phyloP scores from a whole-genome alignment of 106 monocot species.

The Allium sativum region DNA sequence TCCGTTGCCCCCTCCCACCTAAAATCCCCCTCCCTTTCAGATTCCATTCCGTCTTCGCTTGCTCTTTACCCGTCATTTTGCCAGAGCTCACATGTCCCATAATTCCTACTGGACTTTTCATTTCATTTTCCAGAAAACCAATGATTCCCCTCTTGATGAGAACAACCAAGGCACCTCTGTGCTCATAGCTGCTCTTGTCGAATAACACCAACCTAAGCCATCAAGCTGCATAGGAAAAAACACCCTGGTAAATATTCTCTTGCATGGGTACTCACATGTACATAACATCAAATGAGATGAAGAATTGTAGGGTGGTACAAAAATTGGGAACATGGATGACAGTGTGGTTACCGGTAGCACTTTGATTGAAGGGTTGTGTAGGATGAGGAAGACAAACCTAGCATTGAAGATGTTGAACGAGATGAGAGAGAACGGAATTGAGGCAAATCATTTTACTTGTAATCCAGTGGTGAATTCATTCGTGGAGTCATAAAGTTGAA shows the following conservation, averaged over 20 bases:
- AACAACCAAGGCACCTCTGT: slow-evolving; percentile 13
- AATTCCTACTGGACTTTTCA: slow-evolving; percentile 35
- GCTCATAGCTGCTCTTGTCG: slow-evolving; percentile 62
- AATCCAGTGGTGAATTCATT: slow-evolving; percentile 76
- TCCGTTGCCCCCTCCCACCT: slow-evolving; percentile 40
- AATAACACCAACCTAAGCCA: slow-evolving; percentile 44
- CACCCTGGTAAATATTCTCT: slow-evolving; percentile 49
- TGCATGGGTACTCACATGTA: slow-evolving; percentile 55
- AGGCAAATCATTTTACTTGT: slow-evolving; percentile 37
- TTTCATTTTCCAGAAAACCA: slow-evolving; percentile 5
- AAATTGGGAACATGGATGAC: slow-evolving; percentile 15
- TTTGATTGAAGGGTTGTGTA: slow-evolving; percentile 64
- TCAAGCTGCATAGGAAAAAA: background rate
- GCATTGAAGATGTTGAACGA: slow-evolving; percentile 48
- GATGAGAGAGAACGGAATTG: slow-evolving; percentile 39
- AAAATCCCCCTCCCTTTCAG: slow-evolving; percentile 21
- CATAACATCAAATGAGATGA: slow-evolving; percentile 28
- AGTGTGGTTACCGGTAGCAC: slow-evolving; percentile 67
- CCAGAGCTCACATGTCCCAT: slow-evolving; percentile 30
- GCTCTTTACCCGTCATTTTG: slow-evolving; percentile 51
- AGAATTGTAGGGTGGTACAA: slow-evolving; percentile 45
- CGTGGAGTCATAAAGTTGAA: slow-evolving; percentile 43
- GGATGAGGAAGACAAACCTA: slow-evolving; percentile 27
- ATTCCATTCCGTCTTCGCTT: slow-evolving; percentile 21
- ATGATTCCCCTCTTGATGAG: background rate